Evolutionary conservation across 441 rosid species (phyloP).

Genomic region (Erodium trifolium): DNA sequence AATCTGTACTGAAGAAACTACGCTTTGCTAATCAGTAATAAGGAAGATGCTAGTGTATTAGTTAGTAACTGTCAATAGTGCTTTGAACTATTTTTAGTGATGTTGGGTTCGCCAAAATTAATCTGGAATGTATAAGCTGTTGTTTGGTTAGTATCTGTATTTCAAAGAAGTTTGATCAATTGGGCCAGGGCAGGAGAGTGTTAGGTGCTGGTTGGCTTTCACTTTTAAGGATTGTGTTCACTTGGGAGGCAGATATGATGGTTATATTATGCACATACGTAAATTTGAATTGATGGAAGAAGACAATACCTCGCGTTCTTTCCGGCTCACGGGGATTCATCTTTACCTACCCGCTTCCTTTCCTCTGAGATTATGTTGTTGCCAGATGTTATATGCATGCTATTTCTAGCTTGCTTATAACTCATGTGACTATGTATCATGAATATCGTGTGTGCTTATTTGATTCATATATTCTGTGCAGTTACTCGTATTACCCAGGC

Average conservation of each 20-base stretch:
- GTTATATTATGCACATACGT: neutral
- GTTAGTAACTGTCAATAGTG: neutral
- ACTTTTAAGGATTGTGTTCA: neutral
- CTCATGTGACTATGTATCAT: neutral
- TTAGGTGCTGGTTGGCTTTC: neutral
- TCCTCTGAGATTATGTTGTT: neutral
- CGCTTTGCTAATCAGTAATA: neutral
- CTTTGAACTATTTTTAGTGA: neutral
- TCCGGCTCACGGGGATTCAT: too few relatives aligned
- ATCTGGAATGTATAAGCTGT: neutral
- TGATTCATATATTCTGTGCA: neutral
- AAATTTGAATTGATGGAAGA: neutral
- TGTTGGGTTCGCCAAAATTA: neutral
- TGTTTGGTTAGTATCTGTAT: neutral
- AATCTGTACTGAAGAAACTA: too few relatives aligned
- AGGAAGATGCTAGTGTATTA: neutral
- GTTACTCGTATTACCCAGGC: neutral
- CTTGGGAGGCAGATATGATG: neutral
- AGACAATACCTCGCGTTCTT: neutral
- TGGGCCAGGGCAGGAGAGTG: constrained; percentile 1
- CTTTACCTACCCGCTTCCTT: too few relatives aligned
- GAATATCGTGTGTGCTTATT: neutral
- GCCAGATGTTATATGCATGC: neutral
- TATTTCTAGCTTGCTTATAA: constrained; percentile 1
- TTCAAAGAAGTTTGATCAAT: neutral